A percentile compares a stretch with the other conserved stretches of the same genome.
These are phyloP conservation scores for Paramecium tetraurelia DNA, from an alignment of 73 alveolate species.

Conservation along the genomic window DNA sequence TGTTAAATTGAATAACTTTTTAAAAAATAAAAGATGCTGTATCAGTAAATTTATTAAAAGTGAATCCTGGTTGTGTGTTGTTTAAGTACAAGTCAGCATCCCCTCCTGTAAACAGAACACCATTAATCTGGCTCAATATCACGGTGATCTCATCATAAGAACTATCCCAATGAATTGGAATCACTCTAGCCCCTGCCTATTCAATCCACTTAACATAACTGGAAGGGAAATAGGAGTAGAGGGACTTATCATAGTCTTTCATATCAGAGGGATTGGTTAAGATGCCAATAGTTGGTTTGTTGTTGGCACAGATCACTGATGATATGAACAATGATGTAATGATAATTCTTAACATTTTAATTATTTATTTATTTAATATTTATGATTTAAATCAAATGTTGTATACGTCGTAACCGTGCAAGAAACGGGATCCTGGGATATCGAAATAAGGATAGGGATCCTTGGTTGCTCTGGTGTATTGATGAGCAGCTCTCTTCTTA, in stretches of 20 bases:
- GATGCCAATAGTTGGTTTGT: not conserved
- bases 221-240: constrained; percentile 38
- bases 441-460: constrained; percentile 33
- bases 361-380: not conserved
- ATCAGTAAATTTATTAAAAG: constrained; percentile 55
- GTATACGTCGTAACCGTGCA: constrained; percentile 38
- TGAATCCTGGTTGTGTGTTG: constrained; percentile 52
- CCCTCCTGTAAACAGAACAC: constrained; percentile 66
- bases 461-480: not conserved
- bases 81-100: constrained; percentile 50
- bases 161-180: constrained; percentile 58
- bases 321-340: not conserved
- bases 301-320: not conserved
- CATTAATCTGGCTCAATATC: constrained; percentile 49
- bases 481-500: constrained; percentile 1
- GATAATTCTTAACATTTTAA: not conserved
- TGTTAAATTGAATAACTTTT: constrained; percentile 46
- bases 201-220: constrained; percentile 58
- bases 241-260: not conserved
- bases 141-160: constrained; percentile 39
- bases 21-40: constrained; percentile 47
- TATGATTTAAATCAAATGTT: constrained; percentile 13
- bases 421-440: not conserved
- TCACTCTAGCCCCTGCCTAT: constrained; percentile 65
- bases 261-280: not conserved